Conservation (phyloP, 2,329 filamentous ascomycete genomes). For the Fusarium dimerum region DNA sequence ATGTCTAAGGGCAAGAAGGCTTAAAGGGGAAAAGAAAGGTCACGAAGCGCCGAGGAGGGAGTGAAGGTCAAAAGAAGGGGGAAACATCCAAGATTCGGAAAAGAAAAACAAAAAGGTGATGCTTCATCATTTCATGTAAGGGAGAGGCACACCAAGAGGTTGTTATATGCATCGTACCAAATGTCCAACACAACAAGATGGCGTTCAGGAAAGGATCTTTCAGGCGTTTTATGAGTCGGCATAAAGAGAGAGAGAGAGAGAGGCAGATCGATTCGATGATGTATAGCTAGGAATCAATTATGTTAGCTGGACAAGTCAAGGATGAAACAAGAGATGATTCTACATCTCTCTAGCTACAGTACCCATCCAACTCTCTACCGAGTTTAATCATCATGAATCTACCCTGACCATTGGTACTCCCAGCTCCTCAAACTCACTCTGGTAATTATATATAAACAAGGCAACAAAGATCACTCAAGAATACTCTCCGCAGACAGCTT, state of each 20-base stretch:
- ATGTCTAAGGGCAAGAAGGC: slow-evolving; percentile 22
- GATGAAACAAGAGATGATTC: too few species aligned
- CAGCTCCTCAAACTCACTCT: too few species aligned
- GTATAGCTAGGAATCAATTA: too few species aligned
- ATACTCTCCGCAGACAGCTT: too few species aligned
- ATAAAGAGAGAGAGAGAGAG: neutral
- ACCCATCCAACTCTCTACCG: too few species aligned
- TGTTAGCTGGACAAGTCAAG: too few species aligned
- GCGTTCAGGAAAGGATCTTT: neutral
- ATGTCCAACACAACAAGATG: neutral
- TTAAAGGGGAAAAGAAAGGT: slow-evolving; percentile 3
- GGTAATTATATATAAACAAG: too few species aligned
- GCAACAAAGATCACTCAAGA: too few species aligned
- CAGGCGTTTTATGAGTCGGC: neutral
- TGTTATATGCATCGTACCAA: neutral
- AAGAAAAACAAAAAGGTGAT: neutral
- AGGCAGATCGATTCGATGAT: too few species aligned
- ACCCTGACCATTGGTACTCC: too few species aligned
- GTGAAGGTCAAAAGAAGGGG: neutral
- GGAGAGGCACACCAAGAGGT: neutral
- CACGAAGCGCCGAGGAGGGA: neutral
- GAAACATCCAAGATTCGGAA: neutral
- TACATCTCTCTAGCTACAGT: too few species aligned
- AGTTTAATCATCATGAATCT: too few species aligned
- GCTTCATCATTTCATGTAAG: neutral